A percentile compares a stretch with the other conserved stretches of the same genome.
phyloP scores from a whole-genome alignment of 805 yeast genomes.

The Candida gorgasii region DNA sequence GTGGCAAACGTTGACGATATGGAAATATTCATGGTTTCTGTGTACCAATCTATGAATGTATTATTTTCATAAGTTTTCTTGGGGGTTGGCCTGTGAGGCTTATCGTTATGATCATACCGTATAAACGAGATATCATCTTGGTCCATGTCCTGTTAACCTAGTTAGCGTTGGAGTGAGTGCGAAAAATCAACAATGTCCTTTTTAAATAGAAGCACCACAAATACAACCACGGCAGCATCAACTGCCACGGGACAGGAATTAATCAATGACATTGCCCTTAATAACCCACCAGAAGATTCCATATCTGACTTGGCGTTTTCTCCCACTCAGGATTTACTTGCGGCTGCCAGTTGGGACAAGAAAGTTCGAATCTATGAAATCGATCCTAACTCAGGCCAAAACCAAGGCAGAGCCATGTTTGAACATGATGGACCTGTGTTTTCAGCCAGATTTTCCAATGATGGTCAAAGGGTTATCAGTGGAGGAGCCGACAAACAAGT shows the following conservation, averaged over 20 bases:
- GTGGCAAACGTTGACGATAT: conserved; percentile 17
- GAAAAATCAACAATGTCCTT: conserved; percentile 34
- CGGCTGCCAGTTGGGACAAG: conserved; percentile 92
- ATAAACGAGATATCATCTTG: conserved; percentile 10
- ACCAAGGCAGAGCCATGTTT: conserved; percentile 85
- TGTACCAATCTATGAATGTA: conserved; percentile 54
- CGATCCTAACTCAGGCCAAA: conserved; percentile 64
- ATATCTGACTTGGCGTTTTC: conserved; percentile 82
- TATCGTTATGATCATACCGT: conserved; percentile 3
- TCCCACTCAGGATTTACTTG: conserved; percentile 77
- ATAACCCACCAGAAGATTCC: conserved; percentile 90
- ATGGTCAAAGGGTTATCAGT: conserved; percentile 83
- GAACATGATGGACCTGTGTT: conserved; percentile 91
- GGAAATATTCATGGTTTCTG: conserved; percentile 35
- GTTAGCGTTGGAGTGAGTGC: background rate
- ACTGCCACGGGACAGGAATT: conserved; percentile 55
- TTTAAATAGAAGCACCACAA: conserved; percentile 22
- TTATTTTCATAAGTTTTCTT: conserved; percentile 33
- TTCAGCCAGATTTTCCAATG: conserved; percentile 76
- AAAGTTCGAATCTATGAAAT: conserved; percentile 92
- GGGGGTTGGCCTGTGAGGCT: background rate
- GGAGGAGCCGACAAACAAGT: conserved; percentile 90
- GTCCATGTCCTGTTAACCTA: background rate
- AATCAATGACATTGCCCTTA: conserved; percentile 67
- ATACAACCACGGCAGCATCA: conserved; percentile 28